Conservation (phyloP, 1,139 yeast genomes). For the Nakaseomyces uthaithaninus region DNA sequence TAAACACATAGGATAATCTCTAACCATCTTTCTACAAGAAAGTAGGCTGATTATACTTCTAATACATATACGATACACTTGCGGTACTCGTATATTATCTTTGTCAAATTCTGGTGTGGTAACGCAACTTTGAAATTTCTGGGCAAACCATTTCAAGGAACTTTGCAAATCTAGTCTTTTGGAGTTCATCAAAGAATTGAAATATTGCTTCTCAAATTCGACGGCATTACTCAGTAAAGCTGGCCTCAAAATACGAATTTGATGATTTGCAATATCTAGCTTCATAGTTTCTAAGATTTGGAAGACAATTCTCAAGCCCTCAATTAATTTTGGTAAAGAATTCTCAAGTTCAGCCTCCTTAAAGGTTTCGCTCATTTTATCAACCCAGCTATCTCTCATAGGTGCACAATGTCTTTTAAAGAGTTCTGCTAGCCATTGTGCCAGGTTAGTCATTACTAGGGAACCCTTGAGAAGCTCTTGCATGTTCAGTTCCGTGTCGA, state of each 20-base stretch:
- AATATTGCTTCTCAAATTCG: constrained; percentile 86
- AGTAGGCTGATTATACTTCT: constrained; percentile 44
- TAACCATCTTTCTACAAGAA: constrained; percentile 72
- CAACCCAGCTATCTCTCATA: constrained; percentile 87
- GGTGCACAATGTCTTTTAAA: constrained; percentile 63
- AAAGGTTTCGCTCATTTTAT: constrained; percentile 69
- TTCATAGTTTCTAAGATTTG: constrained; percentile 94
- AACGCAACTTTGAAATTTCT: constrained; percentile 31
- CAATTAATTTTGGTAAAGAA: constrained; percentile 53
- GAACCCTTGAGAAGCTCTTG: constrained; percentile 61
- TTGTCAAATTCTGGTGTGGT: constrained; percentile 15
- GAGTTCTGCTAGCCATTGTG: constrained; percentile 31
- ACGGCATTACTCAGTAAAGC: constrained; percentile 80
- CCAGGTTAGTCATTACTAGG: constrained; percentile 25
- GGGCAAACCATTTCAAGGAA: constrained; percentile 64
- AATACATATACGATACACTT: constrained; percentile 26
- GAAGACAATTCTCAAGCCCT: constrained; percentile 71
- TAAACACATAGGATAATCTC: constrained; percentile 75
- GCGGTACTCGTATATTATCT: constrained; percentile 18
- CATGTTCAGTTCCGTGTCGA: constrained; percentile 68
- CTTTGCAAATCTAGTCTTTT: constrained; percentile 60
- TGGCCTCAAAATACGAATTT: constrained; percentile 77
- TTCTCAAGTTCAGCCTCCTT: constrained; percentile 49
- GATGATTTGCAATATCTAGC: constrained; percentile 91
- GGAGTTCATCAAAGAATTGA: constrained; percentile 58